phyloP scores from a whole-genome alignment of 768 basidiomycete species.

The Russula sp. region DNA sequence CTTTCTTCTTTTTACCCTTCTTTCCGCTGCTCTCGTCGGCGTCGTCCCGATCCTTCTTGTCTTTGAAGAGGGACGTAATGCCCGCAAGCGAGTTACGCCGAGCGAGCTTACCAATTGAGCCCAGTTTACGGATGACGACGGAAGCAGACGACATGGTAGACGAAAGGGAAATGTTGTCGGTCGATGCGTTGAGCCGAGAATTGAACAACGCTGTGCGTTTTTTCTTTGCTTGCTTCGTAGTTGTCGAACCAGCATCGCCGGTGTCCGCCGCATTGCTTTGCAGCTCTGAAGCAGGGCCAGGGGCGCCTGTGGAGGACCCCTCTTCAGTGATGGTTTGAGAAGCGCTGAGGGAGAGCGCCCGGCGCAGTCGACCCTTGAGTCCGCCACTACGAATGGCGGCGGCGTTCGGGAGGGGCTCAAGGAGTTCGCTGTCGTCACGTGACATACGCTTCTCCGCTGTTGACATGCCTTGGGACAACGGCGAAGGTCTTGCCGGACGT shows the following conservation, averaged over 20 bases:
- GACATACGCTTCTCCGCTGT: constrained; percentile 73
- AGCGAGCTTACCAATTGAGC: constrained; percentile 84
- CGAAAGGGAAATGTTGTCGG: constrained; percentile 92
- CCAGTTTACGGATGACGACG: constrained; percentile 94
- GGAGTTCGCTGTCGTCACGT: constrained; percentile 66
- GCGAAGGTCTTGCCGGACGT: constrained; percentile 46
- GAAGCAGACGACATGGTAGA: constrained; percentile 93
- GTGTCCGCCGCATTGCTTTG: constrained; percentile 29
- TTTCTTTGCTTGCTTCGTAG: constrained; percentile 49
- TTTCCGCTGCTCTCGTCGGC: constrained; percentile 31
- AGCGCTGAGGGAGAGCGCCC: constrained; percentile 65
- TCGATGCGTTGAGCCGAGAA: constrained; percentile 77
- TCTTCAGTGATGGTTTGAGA: constrained; percentile 52
- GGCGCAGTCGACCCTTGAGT: constrained; percentile 69
- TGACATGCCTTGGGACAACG: constrained; percentile 61
- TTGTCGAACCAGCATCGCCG: constrained; percentile 27
- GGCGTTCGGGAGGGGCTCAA: constrained; percentile 31
- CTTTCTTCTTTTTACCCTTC: constrained; percentile 46
- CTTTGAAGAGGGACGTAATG: constrained; percentile 92
- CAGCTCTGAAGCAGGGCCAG: constrained; percentile 22
- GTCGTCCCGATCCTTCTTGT: constrained; percentile 55
- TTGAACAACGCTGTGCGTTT: constrained; percentile 76
- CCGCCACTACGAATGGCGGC: constrained; percentile 55
- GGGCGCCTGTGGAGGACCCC: constrained; percentile 39
- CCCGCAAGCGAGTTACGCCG: constrained; percentile 84